These are phyloP conservation scores for Akanthomyces lecanii DNA, from an alignment of 2,329 filamentous ascomycete genomes.

Conservation along the genomic window DNA sequence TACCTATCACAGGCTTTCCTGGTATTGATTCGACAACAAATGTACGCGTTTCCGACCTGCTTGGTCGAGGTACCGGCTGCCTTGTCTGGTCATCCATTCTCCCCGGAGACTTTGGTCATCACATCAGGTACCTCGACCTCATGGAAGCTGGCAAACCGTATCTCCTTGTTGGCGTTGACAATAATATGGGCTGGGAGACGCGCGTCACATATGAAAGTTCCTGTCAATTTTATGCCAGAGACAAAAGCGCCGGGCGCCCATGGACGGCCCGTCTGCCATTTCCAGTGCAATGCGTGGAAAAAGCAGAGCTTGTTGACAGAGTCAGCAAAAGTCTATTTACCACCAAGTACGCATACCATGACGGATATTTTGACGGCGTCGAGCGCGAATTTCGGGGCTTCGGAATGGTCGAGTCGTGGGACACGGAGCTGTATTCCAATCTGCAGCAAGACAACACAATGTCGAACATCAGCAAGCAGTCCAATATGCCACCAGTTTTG, in stretches of 20 bases:
- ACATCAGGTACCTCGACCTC: slow-evolving; percentile 23
- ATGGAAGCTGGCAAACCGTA: slow-evolving; percentile 23
- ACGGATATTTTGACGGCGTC: slow-evolving; percentile 27
- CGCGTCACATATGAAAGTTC: slow-evolving; percentile 22
- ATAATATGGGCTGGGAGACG: slow-evolving; percentile 23
- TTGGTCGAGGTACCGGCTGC: slow-evolving; percentile 23
- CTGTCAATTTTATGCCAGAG: slow-evolving; percentile 24
- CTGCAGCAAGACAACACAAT: background rate
- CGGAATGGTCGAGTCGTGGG: slow-evolving; percentile 27
- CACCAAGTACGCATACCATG: slow-evolving; percentile 22
- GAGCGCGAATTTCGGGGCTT: slow-evolving; percentile 31
- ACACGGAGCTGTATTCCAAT: slow-evolving; percentile 20
- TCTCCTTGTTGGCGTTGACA: slow-evolving; percentile 22
- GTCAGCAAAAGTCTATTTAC: slow-evolving; percentile 13
- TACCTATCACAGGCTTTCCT: slow-evolving; percentile 14
- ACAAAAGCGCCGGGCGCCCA: slow-evolving; percentile 20
- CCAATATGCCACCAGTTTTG: slow-evolving; percentile 13
- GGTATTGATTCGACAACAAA: background rate
- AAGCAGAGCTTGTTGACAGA: slow-evolving; percentile 13
- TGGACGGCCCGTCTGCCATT: slow-evolving; percentile 28
- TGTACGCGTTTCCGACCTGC: slow-evolving; percentile 23
- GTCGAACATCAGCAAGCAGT: slow-evolving; percentile 10
- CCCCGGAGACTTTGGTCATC: background rate
- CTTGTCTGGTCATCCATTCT: slow-evolving; percentile 21
- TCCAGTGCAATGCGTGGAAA: slow-evolving; percentile 26